Conservation (phyloP, 164 flowering plant genomes). For the Annona cherimola region DNA sequence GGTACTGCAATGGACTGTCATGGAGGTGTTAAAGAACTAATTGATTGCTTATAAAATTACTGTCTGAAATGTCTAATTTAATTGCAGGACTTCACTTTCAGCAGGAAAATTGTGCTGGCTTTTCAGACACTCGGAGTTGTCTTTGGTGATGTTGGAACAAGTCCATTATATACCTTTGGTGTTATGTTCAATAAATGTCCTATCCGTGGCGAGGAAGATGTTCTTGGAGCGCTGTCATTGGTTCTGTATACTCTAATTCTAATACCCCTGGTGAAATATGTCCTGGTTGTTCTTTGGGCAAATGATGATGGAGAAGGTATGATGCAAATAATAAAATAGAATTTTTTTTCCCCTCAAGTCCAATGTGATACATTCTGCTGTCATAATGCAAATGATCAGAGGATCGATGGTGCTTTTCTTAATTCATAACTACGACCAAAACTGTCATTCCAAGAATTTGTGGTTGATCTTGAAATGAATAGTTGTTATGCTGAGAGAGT, state of each 20-base stretch:
- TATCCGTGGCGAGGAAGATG: slow-evolving; percentile 70
- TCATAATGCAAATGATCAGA: background rate
- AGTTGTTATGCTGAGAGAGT: too few species aligned
- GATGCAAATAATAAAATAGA: background rate
- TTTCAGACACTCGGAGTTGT: slow-evolving; percentile 95
- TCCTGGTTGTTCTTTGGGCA: slow-evolving; percentile 89
- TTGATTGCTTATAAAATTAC: background rate
- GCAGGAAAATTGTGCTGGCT: slow-evolving; percentile 62
- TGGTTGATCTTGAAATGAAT: background rate
- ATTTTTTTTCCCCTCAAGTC: background rate
- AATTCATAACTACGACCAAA: background rate
- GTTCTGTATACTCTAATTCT: slow-evolving; percentile 85
- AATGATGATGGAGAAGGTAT: slow-evolving; percentile 99
- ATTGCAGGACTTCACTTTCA: slow-evolving; percentile 67
- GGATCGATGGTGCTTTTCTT: background rate
- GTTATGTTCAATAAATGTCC: slow-evolving; percentile 94
- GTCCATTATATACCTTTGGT: slow-evolving; percentile 92
- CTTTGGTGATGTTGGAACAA: slow-evolving; percentile 98
- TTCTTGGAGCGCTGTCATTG: slow-evolving; percentile 87
- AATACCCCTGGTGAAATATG: slow-evolving; percentile 88
- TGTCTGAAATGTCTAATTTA: slow-evolving; percentile 16
- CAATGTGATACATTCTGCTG: background rate
- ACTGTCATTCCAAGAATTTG: background rate
- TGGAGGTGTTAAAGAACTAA: background rate
- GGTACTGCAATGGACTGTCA: background rate